Conservation (phyloP, 1,284 basidiomycete genomes). For the Heliocybe sulcata region DNA sequence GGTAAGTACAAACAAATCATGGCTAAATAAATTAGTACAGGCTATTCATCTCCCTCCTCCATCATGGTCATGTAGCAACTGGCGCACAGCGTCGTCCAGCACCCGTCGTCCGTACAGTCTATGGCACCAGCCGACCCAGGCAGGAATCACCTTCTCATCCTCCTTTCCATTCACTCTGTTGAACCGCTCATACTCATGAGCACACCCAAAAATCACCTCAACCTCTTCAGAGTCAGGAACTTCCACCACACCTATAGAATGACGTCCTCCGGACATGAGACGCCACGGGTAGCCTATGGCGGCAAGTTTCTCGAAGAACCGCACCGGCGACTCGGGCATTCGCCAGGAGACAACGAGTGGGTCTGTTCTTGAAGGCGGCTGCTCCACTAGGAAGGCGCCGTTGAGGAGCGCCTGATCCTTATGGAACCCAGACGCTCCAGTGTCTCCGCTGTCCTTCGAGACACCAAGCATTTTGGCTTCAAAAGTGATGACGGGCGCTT, state of each 20-base stretch:
- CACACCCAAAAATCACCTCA: constrained; percentile 9
- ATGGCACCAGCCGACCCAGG: constrained; percentile 9
- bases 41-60: neutral
- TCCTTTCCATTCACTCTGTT: constrained; percentile 9
- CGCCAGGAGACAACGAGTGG: constrained; percentile 10
- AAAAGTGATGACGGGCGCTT: constrained; percentile 2
- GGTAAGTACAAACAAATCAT: no score
- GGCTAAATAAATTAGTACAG: no score
- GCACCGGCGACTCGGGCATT: constrained; percentile 1
- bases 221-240: constrained; percentile 7
- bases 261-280: constrained; percentile 12
- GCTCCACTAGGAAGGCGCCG: constrained; percentile 5
- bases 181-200: constrained; percentile 9
- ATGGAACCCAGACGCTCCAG: constrained; percentile 10
- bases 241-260: constrained; percentile 9
- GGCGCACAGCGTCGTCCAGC: constrained; percentile 10
- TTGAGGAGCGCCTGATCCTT: constrained; percentile 6
- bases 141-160: constrained; percentile 10
- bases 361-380: constrained; percentile 3
- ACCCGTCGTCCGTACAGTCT: constrained; percentile 10
- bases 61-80: neutral
- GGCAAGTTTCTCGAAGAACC: constrained; percentile 10
- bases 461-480: constrained; percentile 3
- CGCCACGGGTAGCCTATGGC: constrained; percentile 11
- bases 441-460: constrained; percentile 3